Evolutionary conservation across 2,329 filamentous ascomycete species (phyloP).

Genomic region (Metarhizium robertsii): DNA sequence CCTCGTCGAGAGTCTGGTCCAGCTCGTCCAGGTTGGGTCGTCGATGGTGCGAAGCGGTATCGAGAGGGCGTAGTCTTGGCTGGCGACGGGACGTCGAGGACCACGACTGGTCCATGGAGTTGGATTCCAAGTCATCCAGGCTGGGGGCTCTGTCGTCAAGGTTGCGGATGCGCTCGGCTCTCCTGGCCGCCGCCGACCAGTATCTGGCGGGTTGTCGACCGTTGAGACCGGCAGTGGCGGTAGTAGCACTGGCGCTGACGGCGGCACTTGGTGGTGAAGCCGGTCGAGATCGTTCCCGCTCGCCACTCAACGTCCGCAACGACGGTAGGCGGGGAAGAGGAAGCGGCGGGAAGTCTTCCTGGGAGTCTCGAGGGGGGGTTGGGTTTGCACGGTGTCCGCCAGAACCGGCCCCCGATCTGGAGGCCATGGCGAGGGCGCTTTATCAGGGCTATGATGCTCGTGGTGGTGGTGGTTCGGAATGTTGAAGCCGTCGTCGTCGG

Average conservation of each 20-base stretch:
- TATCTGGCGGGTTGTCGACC: conserved; percentile 7
- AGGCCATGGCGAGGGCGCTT: conserved; percentile 17
- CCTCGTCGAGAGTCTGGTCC: conserved; percentile 30
- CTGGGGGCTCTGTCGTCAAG: conserved; percentile 19
- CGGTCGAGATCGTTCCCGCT: conserved; percentile 16
- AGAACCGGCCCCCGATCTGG: conserved; percentile 21
- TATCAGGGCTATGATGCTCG: not conserved
- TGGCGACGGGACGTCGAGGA: conserved; percentile 14
- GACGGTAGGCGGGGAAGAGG: conserved; percentile 22
- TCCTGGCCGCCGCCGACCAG: conserved; percentile 20
- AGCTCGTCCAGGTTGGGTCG: conserved; percentile 26
- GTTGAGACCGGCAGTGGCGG: not conserved
- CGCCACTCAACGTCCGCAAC: conserved; percentile 20
- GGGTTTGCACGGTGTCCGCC: conserved; percentile 20
- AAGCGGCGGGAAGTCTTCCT: conserved; percentile 19
- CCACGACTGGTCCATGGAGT: conserved; percentile 18
- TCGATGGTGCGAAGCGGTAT: conserved; percentile 9
- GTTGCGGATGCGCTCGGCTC: conserved; percentile 27
- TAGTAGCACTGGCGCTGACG: not conserved
- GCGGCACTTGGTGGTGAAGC: conserved; percentile 1
- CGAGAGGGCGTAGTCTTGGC: conserved; percentile 15
- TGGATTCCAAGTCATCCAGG: conserved; percentile 18
- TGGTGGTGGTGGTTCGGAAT: not conserved
- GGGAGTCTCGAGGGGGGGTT: conserved; percentile 18
- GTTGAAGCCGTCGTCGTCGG: no score